Conservation (phyloP, 352 stramenopile genomes). For the Phytophthora sansomeana region DNA sequence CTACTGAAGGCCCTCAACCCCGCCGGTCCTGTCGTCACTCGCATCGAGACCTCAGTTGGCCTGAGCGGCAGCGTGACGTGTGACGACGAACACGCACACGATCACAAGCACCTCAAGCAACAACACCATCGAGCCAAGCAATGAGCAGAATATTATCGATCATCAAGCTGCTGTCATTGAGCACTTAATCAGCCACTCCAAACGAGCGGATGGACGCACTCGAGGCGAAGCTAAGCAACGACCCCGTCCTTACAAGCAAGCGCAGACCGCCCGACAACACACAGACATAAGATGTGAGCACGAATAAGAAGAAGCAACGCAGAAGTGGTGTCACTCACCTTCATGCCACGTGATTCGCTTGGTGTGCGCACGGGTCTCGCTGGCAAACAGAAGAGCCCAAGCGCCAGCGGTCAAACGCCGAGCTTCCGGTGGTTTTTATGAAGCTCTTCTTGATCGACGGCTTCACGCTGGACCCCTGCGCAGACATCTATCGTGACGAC, state of each 20-base stretch:
- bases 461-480: background rate
- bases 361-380: background rate
- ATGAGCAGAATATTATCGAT: background rate
- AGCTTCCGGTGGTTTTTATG: background rate
- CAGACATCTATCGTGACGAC: background rate
- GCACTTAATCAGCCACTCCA: background rate
- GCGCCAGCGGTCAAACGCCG: background rate
- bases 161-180: background rate
- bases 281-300: background rate
- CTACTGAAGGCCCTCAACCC: slow-evolving; percentile 16
- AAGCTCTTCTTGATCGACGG: background rate
- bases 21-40: background rate
- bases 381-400: background rate
- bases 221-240: background rate
- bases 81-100: background rate
- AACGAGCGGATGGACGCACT: background rate
- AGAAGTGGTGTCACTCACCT: background rate
- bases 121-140: background rate
- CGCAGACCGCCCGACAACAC: background rate
- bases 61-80: background rate
- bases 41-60: background rate
- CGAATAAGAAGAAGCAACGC: background rate
- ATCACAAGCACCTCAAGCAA: background rate
- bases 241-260: background rate
- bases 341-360: background rate